phyloP scores from a whole-genome alignment of 2,329 filamentous ascomycete genomes.

The Fusarium sp. region DNA sequence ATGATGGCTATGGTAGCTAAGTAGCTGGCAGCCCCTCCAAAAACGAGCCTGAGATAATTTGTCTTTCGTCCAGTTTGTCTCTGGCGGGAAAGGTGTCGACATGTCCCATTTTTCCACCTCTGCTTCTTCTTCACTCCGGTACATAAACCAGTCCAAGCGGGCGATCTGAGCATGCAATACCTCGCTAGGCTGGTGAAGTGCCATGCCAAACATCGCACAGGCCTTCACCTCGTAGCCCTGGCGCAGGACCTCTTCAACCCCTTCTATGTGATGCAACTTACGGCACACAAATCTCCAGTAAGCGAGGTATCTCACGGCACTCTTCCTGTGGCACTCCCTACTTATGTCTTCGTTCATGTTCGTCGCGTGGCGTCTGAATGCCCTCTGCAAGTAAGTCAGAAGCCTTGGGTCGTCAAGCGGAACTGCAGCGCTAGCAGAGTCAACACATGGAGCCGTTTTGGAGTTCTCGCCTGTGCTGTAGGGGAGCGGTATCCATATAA shows the following conservation, averaged over 20 bases:
- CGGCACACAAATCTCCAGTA: accelerated
- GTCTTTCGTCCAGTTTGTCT: not conserved
- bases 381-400: not conserved
- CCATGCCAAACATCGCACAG: conserved; percentile 12
- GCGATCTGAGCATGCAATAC: not conserved
- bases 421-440: not conserved
- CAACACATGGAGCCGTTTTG: not conserved
- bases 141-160: not conserved
- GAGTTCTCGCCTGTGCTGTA: not conserved
- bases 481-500: not conserved
- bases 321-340: not conserved
- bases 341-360: not conserved
- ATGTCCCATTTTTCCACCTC: not conserved
- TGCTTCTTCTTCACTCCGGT: not conserved
- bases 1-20: not conserved
- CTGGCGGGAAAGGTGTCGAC: not conserved
- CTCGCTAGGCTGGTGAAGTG: not conserved
- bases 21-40: not conserved
- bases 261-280: not conserved
- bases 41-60: not conserved
- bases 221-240: not conserved
- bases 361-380: not conserved
- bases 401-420: conserved; percentile 14
- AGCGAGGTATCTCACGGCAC: not conserved
- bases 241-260: not conserved